A percentile compares a stretch with the other conserved stretches of the same genome.
These are phyloP conservation scores for Rubroboletus satanas DNA, from an alignment of 768 basidiomycete species.

Conservation along the genomic window DNA sequence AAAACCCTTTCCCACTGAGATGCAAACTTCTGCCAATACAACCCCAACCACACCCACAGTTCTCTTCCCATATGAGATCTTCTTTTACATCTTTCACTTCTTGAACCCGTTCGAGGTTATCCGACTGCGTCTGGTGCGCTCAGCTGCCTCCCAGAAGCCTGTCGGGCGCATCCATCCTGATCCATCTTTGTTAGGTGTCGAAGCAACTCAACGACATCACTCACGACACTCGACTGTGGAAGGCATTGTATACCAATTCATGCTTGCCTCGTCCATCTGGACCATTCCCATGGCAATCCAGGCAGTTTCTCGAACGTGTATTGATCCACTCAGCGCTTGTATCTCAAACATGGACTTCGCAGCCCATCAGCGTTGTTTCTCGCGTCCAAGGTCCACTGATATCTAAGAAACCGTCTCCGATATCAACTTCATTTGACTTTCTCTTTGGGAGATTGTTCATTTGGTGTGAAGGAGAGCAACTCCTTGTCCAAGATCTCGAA, in stretches of 20 bases:
- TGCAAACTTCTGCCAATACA: slow-evolving; percentile 8
- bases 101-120: slow-evolving; percentile 15
- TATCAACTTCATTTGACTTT: slow-evolving; percentile 20
- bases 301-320: slow-evolving; percentile 15
- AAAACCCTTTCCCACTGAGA: slow-evolving; percentile 1
- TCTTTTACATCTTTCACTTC: slow-evolving; percentile 13
- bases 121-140: slow-evolving; percentile 15
- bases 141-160: background rate
- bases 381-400: slow-evolving; percentile 14
- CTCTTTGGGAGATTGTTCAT: slow-evolving; percentile 24
- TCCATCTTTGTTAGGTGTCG: slow-evolving; percentile 13
- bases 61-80: slow-evolving; percentile 17
- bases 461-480: slow-evolving; percentile 19
- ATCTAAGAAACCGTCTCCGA: slow-evolving; percentile 7
- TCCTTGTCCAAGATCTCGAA: slow-evolving; percentile 20
- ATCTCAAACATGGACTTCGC: slow-evolving; percentile 21
- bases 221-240: slow-evolving; percentile 18
- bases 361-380: slow-evolving; percentile 9
- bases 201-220: slow-evolving; percentile 15
- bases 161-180: background rate
- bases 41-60: background rate
- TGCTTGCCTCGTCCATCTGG: slow-evolving; percentile 20
- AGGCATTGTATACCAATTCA: slow-evolving; percentile 14
- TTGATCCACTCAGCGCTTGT: slow-evolving; percentile 17
- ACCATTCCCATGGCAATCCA: slow-evolving; percentile 22